These are phyloP conservation scores for Lycium ferocissimum DNA, from an alignment of 257 asterid genomes.

Conservation along the genomic window DNA sequence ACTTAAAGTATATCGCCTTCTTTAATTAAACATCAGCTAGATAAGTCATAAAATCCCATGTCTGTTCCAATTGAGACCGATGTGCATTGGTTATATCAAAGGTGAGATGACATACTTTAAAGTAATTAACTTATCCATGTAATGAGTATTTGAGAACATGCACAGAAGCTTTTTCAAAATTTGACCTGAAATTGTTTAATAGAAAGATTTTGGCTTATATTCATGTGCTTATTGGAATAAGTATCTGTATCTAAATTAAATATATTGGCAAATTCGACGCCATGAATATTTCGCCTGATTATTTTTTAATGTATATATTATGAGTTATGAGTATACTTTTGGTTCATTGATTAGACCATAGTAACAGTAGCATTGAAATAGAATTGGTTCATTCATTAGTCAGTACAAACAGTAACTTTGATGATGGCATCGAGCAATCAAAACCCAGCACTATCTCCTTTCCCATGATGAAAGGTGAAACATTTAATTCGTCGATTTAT, in stretches of 20 bases:
- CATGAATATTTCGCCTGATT: neutral
- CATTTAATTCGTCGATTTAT: conserved; percentile 27
- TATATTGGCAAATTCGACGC: neutral
- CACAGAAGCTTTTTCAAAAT: neutral
- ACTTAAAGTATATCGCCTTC: neutral
- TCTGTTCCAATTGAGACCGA: no score
- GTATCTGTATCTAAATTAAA: neutral
- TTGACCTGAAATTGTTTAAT: no score
- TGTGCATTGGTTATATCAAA: no score
- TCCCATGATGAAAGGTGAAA: conserved; percentile 9
- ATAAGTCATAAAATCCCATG: no score
- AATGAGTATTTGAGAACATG: neutral
- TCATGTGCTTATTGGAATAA: no score
- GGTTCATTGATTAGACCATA: neutral
- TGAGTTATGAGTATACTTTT: neutral
- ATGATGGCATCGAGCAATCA: conserved; percentile 13
- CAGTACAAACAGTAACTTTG: conserved; percentile 29
- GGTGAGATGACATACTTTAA: neutral
- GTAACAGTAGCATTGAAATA: neutral
- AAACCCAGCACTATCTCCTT: neutral
- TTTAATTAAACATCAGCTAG: neutral
- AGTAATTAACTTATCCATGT: neutral
- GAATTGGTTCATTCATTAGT: conserved; percentile 31
- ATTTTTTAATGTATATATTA: neutral
- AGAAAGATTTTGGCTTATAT: no score